phyloP scores from a whole-genome alignment of 495 filamentous ascomycete genomes.

The Penicillium diatomitis region DNA sequence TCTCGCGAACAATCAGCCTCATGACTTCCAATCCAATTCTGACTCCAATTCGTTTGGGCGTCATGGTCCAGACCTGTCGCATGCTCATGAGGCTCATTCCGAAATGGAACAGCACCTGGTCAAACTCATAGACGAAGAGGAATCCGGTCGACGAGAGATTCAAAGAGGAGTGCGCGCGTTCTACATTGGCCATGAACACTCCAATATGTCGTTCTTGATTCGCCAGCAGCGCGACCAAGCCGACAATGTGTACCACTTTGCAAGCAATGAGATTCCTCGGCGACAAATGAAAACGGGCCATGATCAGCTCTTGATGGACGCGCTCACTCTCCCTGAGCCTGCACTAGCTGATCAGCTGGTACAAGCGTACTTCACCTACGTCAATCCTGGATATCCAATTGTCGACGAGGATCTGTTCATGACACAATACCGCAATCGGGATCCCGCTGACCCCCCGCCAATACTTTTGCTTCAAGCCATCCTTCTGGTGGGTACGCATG shows the following conservation, averaged over 20 bases:
- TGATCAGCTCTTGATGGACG: conserved; percentile 41
- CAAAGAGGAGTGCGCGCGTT: conserved; percentile 39
- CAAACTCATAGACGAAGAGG: conserved; percentile 39
- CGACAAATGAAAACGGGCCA: conserved; percentile 37
- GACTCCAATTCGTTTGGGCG: conserved; percentile 19
- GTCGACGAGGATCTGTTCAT: conserved; percentile 40
- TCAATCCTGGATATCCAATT: conserved; percentile 38
- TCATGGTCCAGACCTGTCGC: conserved; percentile 21
- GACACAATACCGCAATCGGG: conserved; percentile 39
- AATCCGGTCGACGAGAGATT: conserved; percentile 32
- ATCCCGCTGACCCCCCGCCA: conserved; percentile 36
- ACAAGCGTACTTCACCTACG: conserved; percentile 36
- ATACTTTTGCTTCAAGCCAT: conserved; percentile 38
- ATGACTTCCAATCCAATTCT: conserved; percentile 15
- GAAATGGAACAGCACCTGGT: conserved; percentile 38
- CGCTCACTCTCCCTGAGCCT: conserved; percentile 36
- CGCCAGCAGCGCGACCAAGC: conserved; percentile 38
- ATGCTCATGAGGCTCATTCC: conserved; percentile 25
- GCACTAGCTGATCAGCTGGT: conserved; percentile 39
- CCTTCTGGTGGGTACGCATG: conserved; percentile 38
- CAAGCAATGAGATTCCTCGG: conserved; percentile 39
- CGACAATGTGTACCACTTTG: conserved; percentile 40
- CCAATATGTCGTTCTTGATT: conserved; percentile 45
- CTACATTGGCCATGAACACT: conserved; percentile 42
- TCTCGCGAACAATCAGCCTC: conserved; percentile 12